phyloP scores from a whole-genome alignment of 805 yeast genomes.

The Saccharomyces eubayanus region DNA sequence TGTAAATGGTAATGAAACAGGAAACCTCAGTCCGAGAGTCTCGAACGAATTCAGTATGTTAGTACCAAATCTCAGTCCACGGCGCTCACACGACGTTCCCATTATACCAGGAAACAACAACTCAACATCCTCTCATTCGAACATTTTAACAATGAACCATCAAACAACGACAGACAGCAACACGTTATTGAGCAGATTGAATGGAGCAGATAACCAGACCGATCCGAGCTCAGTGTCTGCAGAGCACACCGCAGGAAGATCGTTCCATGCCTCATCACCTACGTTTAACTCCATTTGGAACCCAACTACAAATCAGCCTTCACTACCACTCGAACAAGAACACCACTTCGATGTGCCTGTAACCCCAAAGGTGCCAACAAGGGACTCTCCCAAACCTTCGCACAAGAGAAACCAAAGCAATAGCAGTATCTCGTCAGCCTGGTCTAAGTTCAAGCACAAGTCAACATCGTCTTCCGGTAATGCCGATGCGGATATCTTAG shows the following conservation, averaged over 20 bases:
- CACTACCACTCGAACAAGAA: slow-evolving; percentile 1
- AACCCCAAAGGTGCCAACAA: not conserved
- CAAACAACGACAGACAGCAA: not conserved
- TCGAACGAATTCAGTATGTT: not conserved
- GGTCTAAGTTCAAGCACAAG: not conserved
- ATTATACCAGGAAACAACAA: not conserved
- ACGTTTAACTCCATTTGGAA: slow-evolving; percentile 25
- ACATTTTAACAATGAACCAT: not conserved
- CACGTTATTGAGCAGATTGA: not conserved
- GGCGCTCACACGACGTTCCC: not conserved
- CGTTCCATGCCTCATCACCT: slow-evolving; percentile 15
- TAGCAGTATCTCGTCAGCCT: slow-evolving; percentile 4
- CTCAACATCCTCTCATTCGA: not conserved
- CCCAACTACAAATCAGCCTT: slow-evolving; percentile 1
- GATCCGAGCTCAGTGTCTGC: not conserved
- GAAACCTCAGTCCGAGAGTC: not conserved
- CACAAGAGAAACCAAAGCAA: slow-evolving; percentile 17
- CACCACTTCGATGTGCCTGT: not conserved
- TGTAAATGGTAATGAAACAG: not conserved
- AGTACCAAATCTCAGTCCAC: not conserved
- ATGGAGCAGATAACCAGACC: no score
- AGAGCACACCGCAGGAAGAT: not conserved
- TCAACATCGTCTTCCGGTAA: not conserved
- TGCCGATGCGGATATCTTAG: not conserved
- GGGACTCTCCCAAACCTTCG: slow-evolving; percentile 3